Conservation (phyloP, 192 early-diverging fungal species). For the Dissophora globulifera region DNA sequence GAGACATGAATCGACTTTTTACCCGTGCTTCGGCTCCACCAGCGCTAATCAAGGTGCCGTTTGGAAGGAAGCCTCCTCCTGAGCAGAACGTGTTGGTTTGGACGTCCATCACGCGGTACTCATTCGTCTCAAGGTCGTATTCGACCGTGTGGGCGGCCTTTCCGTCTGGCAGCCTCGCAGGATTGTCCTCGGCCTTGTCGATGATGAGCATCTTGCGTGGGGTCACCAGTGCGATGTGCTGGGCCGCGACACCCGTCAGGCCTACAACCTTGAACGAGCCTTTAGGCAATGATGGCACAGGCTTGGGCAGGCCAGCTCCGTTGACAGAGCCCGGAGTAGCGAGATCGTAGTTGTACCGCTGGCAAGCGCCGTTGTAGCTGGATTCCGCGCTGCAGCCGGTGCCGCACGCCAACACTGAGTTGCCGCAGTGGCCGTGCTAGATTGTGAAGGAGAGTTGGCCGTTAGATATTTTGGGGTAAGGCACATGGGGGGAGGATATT, state of each 20-base stretch:
- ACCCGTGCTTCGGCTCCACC: conserved; percentile 56
- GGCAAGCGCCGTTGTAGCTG: conserved; percentile 34
- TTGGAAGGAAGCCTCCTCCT: conserved; percentile 63
- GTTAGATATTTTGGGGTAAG: no score
- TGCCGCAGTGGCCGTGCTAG: conserved; percentile 49
- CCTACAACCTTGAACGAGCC: conserved; percentile 52
- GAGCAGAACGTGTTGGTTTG: conserved; percentile 69
- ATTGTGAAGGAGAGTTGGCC: no score
- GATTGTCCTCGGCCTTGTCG: conserved; percentile 64
- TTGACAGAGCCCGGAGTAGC: not conserved
- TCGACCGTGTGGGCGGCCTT: conserved; percentile 55
- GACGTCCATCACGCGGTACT: conserved; percentile 56
- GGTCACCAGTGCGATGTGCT: conserved; percentile 60
- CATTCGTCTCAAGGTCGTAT: conserved; percentile 60
- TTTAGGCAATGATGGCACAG: conserved; percentile 20
- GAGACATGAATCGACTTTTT: not conserved
- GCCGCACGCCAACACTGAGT: conserved; percentile 31
- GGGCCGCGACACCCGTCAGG: conserved; percentile 59
- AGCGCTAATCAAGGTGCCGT: conserved; percentile 65
- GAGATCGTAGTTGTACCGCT: conserved; percentile 3
- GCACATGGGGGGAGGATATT: no score
- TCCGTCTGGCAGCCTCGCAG: conserved; percentile 58
- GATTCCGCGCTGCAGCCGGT: conserved; percentile 26
- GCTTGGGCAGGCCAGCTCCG: conserved; percentile 1
- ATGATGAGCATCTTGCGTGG: conserved; percentile 61